A percentile compares a stretch with the other conserved stretches of the same genome.
phyloP scores from a whole-genome alignment of 1,139 yeast genomes.

The Candida sanyaensis region DNA sequence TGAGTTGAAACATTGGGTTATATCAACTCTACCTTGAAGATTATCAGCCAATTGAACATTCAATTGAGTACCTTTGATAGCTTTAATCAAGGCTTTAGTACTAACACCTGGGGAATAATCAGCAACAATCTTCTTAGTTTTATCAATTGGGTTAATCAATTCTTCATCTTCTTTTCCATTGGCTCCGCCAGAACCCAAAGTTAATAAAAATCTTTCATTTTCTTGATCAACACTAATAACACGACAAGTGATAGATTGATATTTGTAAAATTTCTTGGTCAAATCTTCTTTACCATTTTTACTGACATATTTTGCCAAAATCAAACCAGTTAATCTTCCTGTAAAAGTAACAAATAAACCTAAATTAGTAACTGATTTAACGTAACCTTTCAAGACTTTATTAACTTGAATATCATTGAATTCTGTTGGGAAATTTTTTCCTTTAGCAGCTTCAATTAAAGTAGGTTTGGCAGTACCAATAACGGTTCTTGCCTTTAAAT shows the following conservation, averaged over 20 bases:
- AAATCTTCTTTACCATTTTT: slow-evolving; percentile 58
- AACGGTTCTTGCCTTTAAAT: slow-evolving; percentile 58
- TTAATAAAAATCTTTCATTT: slow-evolving; percentile 68
- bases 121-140: slow-evolving; percentile 41
- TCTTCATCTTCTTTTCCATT: slow-evolving; percentile 26
- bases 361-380: slow-evolving; percentile 71
- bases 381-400: slow-evolving; percentile 64
- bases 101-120: slow-evolving; percentile 62
- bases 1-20: slow-evolving; percentile 65
- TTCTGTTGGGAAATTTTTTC: slow-evolving; percentile 54
- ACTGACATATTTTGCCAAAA: slow-evolving; percentile 73
- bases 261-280: slow-evolving; percentile 54
- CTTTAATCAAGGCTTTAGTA: slow-evolving; percentile 61
- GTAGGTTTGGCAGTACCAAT: slow-evolving; percentile 67
- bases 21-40: slow-evolving; percentile 78
- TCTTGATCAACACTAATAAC: slow-evolving; percentile 66
- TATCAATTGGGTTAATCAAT: slow-evolving; percentile 62
- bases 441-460: slow-evolving; percentile 64
- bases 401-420: slow-evolving; percentile 59
- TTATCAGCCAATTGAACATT: slow-evolving; percentile 78
- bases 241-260: slow-evolving; percentile 69
- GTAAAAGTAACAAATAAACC: slow-evolving; percentile 88
- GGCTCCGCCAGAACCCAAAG: slow-evolving; percentile 36
- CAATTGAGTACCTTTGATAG: slow-evolving; percentile 73
- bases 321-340: slow-evolving; percentile 79